Evolutionary conservation across 2,329 filamentous ascomycete species (phyloP).

Genomic region (Alternaria solani): DNA sequence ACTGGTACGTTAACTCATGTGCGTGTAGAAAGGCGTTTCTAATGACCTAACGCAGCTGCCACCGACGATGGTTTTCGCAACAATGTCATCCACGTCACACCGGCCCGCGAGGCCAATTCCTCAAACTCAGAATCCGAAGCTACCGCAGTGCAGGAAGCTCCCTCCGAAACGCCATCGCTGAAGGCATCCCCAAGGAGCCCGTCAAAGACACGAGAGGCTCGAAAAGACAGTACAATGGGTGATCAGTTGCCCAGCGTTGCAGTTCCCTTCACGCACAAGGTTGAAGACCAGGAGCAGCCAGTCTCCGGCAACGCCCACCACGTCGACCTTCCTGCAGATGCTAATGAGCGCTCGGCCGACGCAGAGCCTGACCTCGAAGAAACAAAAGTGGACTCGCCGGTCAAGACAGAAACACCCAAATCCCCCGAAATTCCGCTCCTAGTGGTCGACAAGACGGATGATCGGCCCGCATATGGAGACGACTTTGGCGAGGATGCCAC

Average conservation of each 20-base stretch:
- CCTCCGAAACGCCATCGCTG: background rate
- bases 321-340: constrained; percentile 20
- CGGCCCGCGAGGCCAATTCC: background rate
- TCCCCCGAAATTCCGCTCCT: constrained; percentile 33
- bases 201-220: constrained; percentile 20
- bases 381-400: constrained; percentile 22
- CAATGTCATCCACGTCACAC: constrained; percentile 57
- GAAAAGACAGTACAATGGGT: constrained; percentile 27
- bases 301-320: constrained; percentile 26
- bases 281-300: constrained; percentile 19
- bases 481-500: constrained; percentile 48
- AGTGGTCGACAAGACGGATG: constrained; percentile 49
- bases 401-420: constrained; percentile 16
- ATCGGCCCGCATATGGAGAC: constrained; percentile 45
- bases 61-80: constrained; percentile 64
- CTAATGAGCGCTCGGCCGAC: constrained; percentile 32
- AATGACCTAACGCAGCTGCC: constrained; percentile 52
- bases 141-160: background rate
- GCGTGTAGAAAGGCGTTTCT: background rate
- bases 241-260: background rate
- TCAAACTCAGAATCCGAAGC: constrained; percentile 3
- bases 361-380: constrained; percentile 31
- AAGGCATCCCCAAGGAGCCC: background rate
- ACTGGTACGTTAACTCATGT: constrained; percentile 61
- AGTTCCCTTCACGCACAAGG: background rate